Evolutionary conservation across 176 grass and related monocot species (phyloP), one percentile per base, ranked within the genome.

Genomic region (Avena sativa): DNA sequence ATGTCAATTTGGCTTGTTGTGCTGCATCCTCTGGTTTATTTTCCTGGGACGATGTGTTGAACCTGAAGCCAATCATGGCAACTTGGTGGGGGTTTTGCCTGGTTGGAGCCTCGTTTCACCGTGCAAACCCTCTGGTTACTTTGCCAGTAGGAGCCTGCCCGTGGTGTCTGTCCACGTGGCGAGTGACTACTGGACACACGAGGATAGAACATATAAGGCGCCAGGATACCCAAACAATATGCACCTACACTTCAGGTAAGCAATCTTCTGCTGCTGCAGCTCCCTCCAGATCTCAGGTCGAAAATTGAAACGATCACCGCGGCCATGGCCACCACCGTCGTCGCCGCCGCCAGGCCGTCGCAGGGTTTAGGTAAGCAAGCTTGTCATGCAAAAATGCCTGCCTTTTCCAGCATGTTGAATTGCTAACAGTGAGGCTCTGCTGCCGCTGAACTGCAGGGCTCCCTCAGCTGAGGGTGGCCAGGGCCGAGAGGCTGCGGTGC

Each of bases 251-350:
- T 74, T 81, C 74, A 19, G 87, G 5, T 57, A 20, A 55, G 16
- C 55, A 19, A 19, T 56, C 63, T 48, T 26, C 79, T 57, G 21
- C 60, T 59, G 70, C 51, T 80, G 79, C 73, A 88, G 84, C 80
- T 79, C 19, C n/a, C 17, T 52, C 13, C 28, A 76, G 14, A 55
- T 21, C 21, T 4, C 49, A 34, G 47, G 44, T 77, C 74, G 0
- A 19, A 73, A 47, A 98, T 98, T 92, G 90, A 89, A 23, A 87
- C 66, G 76, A 75, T 94, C 71, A 90, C 73, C 48, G 79, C 88
- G 64, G 58, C 89, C 50, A 67, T 86, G 4, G 23, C 86, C 14
- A 74, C 83, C 14, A 74, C 80, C 28, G n/a, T 73, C 38, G 38
- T 71, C 52, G 51, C 78, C 2, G 36, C 80, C 1, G 79, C 87